Evolutionary conservation across 2,329 filamentous ascomycete genomes (phyloP).

Genomic region (Claviceps maximensis): DNA sequence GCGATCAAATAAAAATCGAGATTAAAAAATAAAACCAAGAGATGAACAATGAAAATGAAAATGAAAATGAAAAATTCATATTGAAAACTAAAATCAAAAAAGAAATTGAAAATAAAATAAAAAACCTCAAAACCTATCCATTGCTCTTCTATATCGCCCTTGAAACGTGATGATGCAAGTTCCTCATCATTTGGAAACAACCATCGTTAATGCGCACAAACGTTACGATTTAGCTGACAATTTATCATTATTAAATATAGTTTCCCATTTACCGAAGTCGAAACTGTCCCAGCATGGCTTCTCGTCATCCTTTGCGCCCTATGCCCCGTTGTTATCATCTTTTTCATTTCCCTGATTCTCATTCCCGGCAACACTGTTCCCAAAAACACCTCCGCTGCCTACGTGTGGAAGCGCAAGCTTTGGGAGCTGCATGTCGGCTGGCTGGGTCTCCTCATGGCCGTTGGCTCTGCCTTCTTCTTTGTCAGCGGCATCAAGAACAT

Average conservation of each 20-base stretch:
- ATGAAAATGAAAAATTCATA: too few species aligned
- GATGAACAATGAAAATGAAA: too few species aligned
- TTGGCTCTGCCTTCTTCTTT: slow-evolving; percentile 63
- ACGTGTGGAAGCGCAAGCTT: slow-evolving; percentile 68
- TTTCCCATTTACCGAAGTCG: slow-evolving; percentile 56
- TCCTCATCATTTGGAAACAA: too few species aligned
- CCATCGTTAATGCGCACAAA: neutral
- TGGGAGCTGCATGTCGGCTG: slow-evolving; percentile 85
- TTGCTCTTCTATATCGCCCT: too few species aligned
- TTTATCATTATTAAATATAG: slow-evolving; percentile 24
- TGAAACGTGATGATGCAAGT: too few species aligned
- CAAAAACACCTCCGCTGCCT: slow-evolving; percentile 43
- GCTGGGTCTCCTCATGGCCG: slow-evolving; percentile 65
- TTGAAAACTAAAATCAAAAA: too few species aligned
- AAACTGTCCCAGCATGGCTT: slow-evolving; percentile 57
- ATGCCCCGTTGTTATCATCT: slow-evolving; percentile 54
- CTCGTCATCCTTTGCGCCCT: slow-evolving; percentile 51
- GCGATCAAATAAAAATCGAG: too few species aligned
- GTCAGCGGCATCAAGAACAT: slow-evolving; percentile 77
- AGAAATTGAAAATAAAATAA: too few species aligned
- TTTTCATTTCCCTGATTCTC: slow-evolving; percentile 53
- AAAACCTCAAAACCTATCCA: too few species aligned
- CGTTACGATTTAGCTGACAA: neutral
- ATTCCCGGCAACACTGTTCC: slow-evolving; percentile 60
- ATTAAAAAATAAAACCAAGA: too few species aligned